Percentiles rank a stretch among this genome's conserved stretches.
phyloP scores from a whole-genome alignment of 768 basidiomycete species.

The Clathrus columnatus region DNA sequence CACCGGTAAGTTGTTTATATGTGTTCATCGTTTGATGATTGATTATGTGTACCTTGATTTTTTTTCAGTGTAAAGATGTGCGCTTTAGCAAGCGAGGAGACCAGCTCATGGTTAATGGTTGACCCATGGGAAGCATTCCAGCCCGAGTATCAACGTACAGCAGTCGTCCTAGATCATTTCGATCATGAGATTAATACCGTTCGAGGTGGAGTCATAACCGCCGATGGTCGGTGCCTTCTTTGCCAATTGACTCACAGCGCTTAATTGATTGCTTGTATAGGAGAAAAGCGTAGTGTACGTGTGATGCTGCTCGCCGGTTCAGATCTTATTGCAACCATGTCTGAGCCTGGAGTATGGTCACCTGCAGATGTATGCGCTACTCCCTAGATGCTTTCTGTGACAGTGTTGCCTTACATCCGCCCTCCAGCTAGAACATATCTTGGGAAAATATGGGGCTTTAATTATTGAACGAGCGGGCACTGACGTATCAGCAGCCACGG shows the following conservation, averaged over 20 bases:
- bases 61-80: constrained; percentile 72
- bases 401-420: neutral
- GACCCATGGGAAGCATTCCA: constrained; percentile 98
- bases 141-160: constrained; percentile 83
- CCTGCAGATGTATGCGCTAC: constrained; percentile 81
- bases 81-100: constrained; percentile 81
- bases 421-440: constrained; percentile 83
- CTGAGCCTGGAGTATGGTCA: constrained; percentile 96
- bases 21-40: neutral
- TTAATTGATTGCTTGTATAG: constrained; percentile 18
- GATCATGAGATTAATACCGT: constrained; percentile 88
- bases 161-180: constrained; percentile 95
- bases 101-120: constrained; percentile 92
- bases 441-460: constrained; percentile 88
- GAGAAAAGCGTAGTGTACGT: constrained; percentile 65
- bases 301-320: constrained; percentile 97
- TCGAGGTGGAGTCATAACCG: constrained; percentile 62
- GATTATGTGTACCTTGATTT: constrained; percentile 12
- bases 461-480: constrained; percentile 95
- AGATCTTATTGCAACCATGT: constrained; percentile 96
- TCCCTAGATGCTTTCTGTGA: neutral
- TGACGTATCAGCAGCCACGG: constrained; percentile 77
- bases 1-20: constrained; percentile 68
- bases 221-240: constrained; percentile 35
- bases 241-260: neutral